Percentiles rank a stretch among this genome's conserved stretches.
These are phyloP conservation scores for Epichloe gansuensis DNA, from an alignment of 2,329 filamentous ascomycete genomes.

Conservation along the genomic window DNA sequence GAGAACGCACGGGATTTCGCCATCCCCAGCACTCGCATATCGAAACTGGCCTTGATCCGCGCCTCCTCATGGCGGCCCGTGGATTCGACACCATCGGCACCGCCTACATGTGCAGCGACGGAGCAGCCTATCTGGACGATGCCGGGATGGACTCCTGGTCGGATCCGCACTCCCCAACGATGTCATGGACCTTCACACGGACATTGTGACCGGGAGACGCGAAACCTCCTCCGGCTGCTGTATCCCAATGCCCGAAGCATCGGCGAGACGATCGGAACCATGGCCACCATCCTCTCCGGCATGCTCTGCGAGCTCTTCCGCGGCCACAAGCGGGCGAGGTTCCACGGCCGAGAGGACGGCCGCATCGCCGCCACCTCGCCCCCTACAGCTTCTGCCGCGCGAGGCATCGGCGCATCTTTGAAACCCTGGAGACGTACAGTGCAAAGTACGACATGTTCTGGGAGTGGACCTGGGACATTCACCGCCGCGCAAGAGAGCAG, in stretches of 20 bases:
- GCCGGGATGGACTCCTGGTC: slow-evolving; percentile 7
- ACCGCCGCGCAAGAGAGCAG: slow-evolving; percentile 2
- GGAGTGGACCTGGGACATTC: slow-evolving; percentile 7
- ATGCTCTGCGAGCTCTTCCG: slow-evolving; percentile 7
- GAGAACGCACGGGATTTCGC: slow-evolving; percentile 2
- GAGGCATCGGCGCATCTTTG: slow-evolving; percentile 6
- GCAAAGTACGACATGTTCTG: slow-evolving; percentile 2
- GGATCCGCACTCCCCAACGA: slow-evolving; percentile 6
- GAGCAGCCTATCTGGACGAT: slow-evolving; percentile 6
- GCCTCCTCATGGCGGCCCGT: slow-evolving; percentile 3
- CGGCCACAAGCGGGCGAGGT: slow-evolving; percentile 5
- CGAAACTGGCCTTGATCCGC: slow-evolving; percentile 2
- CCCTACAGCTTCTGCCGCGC: slow-evolving; percentile 7
- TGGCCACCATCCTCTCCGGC: slow-evolving; percentile 5
- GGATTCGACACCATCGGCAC: slow-evolving; percentile 6
- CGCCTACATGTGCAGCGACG: slow-evolving; percentile 8
- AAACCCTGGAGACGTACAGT: slow-evolving; percentile 3
- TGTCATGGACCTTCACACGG: slow-evolving; percentile 8
- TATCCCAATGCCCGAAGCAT: slow-evolving; percentile 4
- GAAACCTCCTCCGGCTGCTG: slow-evolving; percentile 5
- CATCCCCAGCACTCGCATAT: slow-evolving; percentile 3
- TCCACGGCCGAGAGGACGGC: slow-evolving; percentile 6
- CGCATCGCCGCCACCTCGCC: slow-evolving; percentile 6
- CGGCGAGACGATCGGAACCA: neutral
- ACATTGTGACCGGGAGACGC: slow-evolving; percentile 6